Base-by-base conservation (phyloP, 75 land plant genomes). In the Pinus tabuliformis region DNA sequence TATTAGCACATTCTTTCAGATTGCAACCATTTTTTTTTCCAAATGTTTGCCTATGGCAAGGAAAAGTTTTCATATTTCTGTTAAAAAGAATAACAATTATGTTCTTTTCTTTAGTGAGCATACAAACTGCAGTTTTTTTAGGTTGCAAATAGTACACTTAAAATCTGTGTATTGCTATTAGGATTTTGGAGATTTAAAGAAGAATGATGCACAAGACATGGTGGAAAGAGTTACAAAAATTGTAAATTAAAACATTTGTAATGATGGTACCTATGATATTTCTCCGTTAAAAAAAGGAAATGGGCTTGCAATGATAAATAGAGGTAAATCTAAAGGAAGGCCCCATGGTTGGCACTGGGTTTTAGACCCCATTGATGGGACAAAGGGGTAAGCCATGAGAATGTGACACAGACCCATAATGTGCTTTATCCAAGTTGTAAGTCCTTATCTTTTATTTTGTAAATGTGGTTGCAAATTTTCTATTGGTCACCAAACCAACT, bases 291-390 rank as follows among this genome's bases (percentile, higher is more conserved):
- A 89, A 13, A 70, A 21, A 45, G 89, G 88, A 76, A 90, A 90
- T 73, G 90, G 94, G 39, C 85, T 97, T 74, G 73, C 22, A 71
- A 88, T 91, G 59, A 94, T 97, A 82, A 95, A 97, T 77, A 78
- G 64, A 75, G 99, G 99, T n/a, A 94, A 83, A 75, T 94, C 95
- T 62, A 90, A 92, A 83, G 98, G 99, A 57, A 95, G 97, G 65
- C 73, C 89, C 58, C 62, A 28, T 77, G 99, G 99, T 9, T 86
- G 83, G 12, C 98, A 97, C 57, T 97, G 98, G 99, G 95, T 97
- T 58, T 77, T 97, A 33, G 26, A 26, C 26, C 26, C 26, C 26
- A 26, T 26, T 26, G 26, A 26, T 26, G 26, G 26, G 26, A 26
- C 26, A 26, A 26, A 26, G 26, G 26, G 26, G 26, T 26, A 26